Evolutionary conservation across 1,284 basidiomycete species (phyloP), one percentile per base, ranked within the genome.

Genomic region (Coniferiporia sulphurascens): DNA sequence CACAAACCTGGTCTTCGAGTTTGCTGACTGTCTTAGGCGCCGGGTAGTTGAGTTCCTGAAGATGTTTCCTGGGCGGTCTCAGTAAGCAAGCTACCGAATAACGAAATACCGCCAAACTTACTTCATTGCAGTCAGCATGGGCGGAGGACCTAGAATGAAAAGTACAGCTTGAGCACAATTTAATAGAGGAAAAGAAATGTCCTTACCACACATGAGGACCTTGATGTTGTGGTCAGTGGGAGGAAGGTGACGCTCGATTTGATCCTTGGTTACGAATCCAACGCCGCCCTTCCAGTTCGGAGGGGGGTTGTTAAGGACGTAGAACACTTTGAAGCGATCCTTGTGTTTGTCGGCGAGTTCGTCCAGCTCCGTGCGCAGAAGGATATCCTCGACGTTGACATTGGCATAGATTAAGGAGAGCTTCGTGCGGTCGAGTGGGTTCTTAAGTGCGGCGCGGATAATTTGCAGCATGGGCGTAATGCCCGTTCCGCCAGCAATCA

Each of bases 381-480:
- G 81, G 73, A 96, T 91, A 76, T 95, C 93, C 62, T 89, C 87
- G 66, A 83, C 73, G 78, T 87, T 86, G 71, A 98, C 94, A 74
- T 99, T 99, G 66, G 97, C 96, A 74, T 98, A 99, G 72, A 99
- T 92, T 66, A 99, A 83, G 63, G 78, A 83, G 67, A 95, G 74
- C 69, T 83, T 84, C 36, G 96, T 98, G 65, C 74, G 79, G 80
- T 98, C 96, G 51, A 75, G 71, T 6, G 91, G 85, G 77, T 96
- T 92, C 74, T 92, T 90, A 70, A 96, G 82, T 9, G 86, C 85
- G 27, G 94, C 91, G 63, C 89, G 86, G 75, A 98, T 89, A 77
- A 99, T 93, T 75, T 98, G 97, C 67, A 95, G 86, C 94, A 97
- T 96, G 66, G 96, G 96, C 0, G 97, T 98, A 72, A 99, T 96